Percentiles rank a stretch among this genome's conserved stretches.
phyloP scores from a whole-genome alignment of 2,329 filamentous ascomycete genomes.

The Aquanectria penicillioides region DNA sequence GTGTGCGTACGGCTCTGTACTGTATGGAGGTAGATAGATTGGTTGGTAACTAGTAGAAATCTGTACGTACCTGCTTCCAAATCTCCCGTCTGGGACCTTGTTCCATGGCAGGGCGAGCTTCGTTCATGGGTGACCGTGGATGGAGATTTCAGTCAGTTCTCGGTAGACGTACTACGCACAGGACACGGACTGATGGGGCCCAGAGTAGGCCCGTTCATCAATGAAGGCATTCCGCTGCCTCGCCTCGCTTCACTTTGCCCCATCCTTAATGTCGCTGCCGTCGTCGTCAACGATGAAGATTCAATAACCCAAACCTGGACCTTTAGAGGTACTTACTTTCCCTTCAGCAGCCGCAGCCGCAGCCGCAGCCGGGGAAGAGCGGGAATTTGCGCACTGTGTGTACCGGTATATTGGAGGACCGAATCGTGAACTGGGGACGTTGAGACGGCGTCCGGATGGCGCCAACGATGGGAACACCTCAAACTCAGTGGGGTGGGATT shows the following conservation, averaged over 20 bases:
- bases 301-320: background rate
- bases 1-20: constrained; percentile 5
- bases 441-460: constrained; percentile 32
- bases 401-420: constrained; percentile 1
- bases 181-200: constrained; percentile 6
- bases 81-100: background rate
- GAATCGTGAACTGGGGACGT: constrained; percentile 11
- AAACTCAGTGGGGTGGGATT: constrained; percentile 36
- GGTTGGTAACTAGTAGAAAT: background rate
- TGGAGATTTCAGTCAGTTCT: too few relatives aligned
- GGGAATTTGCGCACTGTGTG: constrained; percentile 1
- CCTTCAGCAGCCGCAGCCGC: too few relatives aligned
- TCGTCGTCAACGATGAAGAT: background rate
- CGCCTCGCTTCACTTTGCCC: constrained; percentile 19
- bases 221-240: constrained; percentile 8
- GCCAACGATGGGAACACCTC: constrained; percentile 30
- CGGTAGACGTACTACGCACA: background rate
- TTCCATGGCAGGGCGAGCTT: background rate
- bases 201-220: constrained; percentile 1
- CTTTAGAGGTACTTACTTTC: background rate
- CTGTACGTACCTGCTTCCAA: too few relatives aligned
- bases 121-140: constrained; percentile 4
- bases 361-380: constrained; percentile 1
- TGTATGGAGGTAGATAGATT: background rate
- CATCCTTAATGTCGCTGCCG: constrained; percentile 1